Base-by-base conservation (phyloP, 306 rosid genomes). In the Carpinus viminea region DNA sequence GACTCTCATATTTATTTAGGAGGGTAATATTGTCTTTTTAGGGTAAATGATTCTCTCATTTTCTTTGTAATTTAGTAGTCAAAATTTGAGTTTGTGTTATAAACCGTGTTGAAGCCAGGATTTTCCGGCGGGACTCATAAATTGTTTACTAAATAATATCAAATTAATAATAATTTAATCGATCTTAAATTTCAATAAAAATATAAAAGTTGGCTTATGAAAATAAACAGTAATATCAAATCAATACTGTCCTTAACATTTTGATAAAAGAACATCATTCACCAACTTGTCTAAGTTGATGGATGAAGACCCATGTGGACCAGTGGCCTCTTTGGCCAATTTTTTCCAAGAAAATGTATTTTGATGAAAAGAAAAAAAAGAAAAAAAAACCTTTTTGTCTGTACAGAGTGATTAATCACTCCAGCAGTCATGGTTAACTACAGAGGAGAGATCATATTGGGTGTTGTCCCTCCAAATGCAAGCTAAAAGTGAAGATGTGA, bases 401-500 rank as follows among this genome's bases (percentile, higher is more conserved):
- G 18, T 45, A 83, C 99, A 95, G 7, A 91, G 38, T 18, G 96
- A 85, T 78, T 84, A 96, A 56, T 61, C 83, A 75, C 96, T 93
- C 99, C 99, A 93, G 4, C 83, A 84, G 12, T 26, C 73, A 36
- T 93, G 93, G 80, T 90, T 87, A 34, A 95, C 82, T 1, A 88
- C 74, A 0, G 75, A 45, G 45, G 89, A 47, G 43, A 50, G 53
- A 24, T 86, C 76, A 4, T 77, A 24, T 3, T 72, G 84, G 64
- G 55, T 26, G 55, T 60, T 79, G n/a, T 86, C 82, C 48, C 72
- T 88, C 99, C 98, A 93, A 2, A 93, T 61, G 83, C 98, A 93
- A 72, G 99, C 91, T 3, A 86, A 72, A 50, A 95, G 89, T 31
- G 99, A 93, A 51, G 99, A 95, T 31, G 99, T 95, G 77, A 95